Conservation (phyloP, 2,329 filamentous ascomycete species). For the Pseudogymnoascus sp. region DNA sequence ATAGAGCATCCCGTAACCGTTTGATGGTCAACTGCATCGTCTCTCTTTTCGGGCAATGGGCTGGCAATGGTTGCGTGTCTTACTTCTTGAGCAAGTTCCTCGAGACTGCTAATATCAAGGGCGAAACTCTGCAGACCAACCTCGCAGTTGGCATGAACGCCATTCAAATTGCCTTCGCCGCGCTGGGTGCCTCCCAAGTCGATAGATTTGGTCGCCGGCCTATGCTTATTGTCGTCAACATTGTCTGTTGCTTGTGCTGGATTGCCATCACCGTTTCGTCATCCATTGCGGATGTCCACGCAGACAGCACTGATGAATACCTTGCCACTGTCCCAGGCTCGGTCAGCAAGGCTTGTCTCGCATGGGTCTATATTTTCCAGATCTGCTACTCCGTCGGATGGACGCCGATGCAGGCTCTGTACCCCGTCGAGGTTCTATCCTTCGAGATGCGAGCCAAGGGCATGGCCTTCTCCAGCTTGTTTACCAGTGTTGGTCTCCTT, state of each 20-base stretch:
- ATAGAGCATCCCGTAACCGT: conserved; percentile 4
- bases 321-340: conserved; percentile 14
- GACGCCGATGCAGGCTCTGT: conserved; percentile 40
- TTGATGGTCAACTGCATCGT: neutral
- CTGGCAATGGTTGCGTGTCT: conserved; percentile 7
- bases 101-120: conserved; percentile 39
- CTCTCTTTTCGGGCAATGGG: conserved; percentile 2
- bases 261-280: conserved; percentile 44
- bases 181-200: conserved; percentile 49
- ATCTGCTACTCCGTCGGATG: conserved; percentile 44
- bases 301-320: neutral
- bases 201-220: conserved; percentile 52
- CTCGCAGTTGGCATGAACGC: conserved; percentile 47
- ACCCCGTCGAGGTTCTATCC: conserved; percentile 47
- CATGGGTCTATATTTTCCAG: conserved; percentile 49
- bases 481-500: conserved; percentile 38
- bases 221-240: conserved; percentile 43
- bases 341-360: conserved; percentile 39
- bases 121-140: conserved; percentile 36
- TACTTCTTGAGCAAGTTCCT: conserved; percentile 31
- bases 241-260: conserved; percentile 42
- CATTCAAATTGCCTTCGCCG: conserved; percentile 47
- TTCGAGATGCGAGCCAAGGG: conserved; percentile 50
- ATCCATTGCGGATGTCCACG: conserved; percentile 11
- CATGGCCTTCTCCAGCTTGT: conserved; percentile 43